phyloP scores from a whole-genome alignment of 225 moss, liverwort and hornwort species.

The Anthoceros angustus region DNA sequence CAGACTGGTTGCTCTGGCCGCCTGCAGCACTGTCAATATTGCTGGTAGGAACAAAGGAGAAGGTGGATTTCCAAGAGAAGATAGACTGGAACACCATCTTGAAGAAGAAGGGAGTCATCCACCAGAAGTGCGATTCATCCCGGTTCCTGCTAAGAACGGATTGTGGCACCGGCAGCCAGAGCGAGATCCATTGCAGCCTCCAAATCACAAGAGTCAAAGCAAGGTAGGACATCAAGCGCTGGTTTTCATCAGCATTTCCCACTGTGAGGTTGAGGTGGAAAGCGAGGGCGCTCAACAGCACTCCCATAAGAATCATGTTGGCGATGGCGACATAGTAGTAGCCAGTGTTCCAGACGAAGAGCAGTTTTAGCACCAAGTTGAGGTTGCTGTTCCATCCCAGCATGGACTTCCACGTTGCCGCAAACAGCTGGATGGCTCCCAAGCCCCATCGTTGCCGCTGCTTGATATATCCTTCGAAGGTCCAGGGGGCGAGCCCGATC shows the following conservation, averaged over 20 bases:
- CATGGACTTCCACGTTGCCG: slow-evolving; percentile 21
- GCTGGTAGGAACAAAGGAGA: slow-evolving; percentile 33
- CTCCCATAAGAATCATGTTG: slow-evolving; percentile 19
- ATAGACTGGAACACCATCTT: slow-evolving; percentile 17
- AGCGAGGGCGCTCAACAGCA: slow-evolving; percentile 13
- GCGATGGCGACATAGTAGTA: slow-evolving; percentile 27
- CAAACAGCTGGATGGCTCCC: slow-evolving; percentile 39
- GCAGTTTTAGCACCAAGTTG: slow-evolving; percentile 22
- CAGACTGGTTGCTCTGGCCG: background rate
- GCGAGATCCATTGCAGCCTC: slow-evolving; percentile 14
- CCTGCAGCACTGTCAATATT: slow-evolving; percentile 18
- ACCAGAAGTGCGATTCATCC: slow-evolving; percentile 46
- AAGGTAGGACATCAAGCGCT: slow-evolving; percentile 6
- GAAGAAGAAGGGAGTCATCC: slow-evolving; percentile 33
- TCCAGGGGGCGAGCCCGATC: slow-evolving; percentile 37
- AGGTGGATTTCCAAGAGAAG: slow-evolving; percentile 18
- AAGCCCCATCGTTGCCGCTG: slow-evolving; percentile 35
- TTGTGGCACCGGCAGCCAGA: slow-evolving; percentile 24
- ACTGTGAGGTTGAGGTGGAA: slow-evolving; percentile 15
- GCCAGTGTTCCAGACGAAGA: slow-evolving; percentile 30
- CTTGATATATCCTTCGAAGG: slow-evolving; percentile 33
- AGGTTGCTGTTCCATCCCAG: slow-evolving; percentile 27
- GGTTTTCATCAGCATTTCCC: slow-evolving; percentile 13
- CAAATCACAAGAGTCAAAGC: slow-evolving; percentile 16
- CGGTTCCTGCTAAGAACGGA: slow-evolving; percentile 23